phyloP scores from a whole-genome alignment of 2,329 filamentous ascomycete genomes.

The Tolypocladium guangdongense region DNA sequence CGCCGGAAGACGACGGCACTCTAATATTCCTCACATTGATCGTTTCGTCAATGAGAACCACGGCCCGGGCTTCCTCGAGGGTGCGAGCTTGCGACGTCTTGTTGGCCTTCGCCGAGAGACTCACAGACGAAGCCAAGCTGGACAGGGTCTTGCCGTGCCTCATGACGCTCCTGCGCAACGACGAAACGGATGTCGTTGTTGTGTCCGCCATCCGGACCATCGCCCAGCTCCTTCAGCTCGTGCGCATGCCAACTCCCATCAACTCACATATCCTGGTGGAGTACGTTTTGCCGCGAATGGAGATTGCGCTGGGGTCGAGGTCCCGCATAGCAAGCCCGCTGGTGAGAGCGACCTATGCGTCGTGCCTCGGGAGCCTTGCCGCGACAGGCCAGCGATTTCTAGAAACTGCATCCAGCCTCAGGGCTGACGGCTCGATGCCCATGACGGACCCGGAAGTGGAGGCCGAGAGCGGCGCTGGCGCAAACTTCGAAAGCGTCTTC shows the following conservation, averaged over 20 bases:
- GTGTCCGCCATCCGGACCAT: slow-evolving; percentile 77
- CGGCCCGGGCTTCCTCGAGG: slow-evolving; percentile 76
- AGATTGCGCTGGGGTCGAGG: slow-evolving; percentile 37
- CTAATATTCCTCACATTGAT: slow-evolving; percentile 85
- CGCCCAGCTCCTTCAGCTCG: slow-evolving; percentile 78
- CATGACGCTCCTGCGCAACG: slow-evolving; percentile 62
- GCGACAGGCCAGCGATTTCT: slow-evolving; percentile 76
- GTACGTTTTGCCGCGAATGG: slow-evolving; percentile 55
- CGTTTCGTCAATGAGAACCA: slow-evolving; percentile 80
- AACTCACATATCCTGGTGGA: slow-evolving; percentile 61
- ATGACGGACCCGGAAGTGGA: slow-evolving; percentile 72
- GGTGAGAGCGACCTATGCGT: slow-evolving; percentile 84
- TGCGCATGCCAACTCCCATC: slow-evolving; percentile 74
- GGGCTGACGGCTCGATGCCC: slow-evolving; percentile 71
- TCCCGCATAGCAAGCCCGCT: slow-evolving; percentile 46
- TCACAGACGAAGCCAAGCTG: slow-evolving; percentile 92
- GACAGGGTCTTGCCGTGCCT: slow-evolving; percentile 89
- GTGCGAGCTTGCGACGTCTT: slow-evolving; percentile 85
- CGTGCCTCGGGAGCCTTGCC: slow-evolving; percentile 80
- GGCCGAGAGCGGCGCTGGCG: slow-evolving; percentile 53
- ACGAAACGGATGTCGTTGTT: slow-evolving; percentile 74
- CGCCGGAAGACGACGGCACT: slow-evolving; percentile 73
- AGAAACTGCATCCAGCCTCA: slow-evolving; percentile 80
- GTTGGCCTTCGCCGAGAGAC: slow-evolving; percentile 77
- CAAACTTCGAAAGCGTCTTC: slow-evolving; percentile 71